These are phyloP conservation scores for Pulicaria dysenterica DNA, from an alignment of 129 eudicot species.

Conservation along the genomic window DNA sequence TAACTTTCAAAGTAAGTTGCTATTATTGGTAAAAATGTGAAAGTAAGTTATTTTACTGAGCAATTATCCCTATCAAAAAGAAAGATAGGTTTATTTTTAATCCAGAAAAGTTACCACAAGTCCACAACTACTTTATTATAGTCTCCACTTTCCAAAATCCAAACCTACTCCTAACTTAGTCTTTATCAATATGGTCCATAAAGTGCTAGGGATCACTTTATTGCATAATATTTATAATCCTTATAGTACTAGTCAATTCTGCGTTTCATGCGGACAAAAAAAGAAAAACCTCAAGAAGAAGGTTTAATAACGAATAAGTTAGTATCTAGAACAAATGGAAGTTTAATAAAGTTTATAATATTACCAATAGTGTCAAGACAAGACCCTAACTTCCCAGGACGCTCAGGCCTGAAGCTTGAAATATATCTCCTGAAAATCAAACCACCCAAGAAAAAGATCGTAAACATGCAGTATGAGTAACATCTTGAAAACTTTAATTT, in stretches of 20 bases:
- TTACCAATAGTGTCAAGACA: slow-evolving; percentile 66
- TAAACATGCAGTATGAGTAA: not conserved
- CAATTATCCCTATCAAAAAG: not conserved
- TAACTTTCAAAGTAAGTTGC: not conserved
- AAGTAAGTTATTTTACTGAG: not conserved
- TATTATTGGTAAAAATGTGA: not conserved
- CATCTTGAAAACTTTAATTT: not conserved
- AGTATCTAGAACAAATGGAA: not conserved
- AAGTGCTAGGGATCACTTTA: not conserved
- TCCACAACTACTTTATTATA: not conserved
- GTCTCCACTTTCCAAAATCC: not conserved
- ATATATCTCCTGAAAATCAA: slow-evolving; percentile 66
- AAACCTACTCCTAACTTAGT: not conserved
- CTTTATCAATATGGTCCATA: not conserved
- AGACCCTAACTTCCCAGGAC: slow-evolving; percentile 68
- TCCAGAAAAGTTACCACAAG: not conserved
- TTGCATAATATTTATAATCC: not conserved
- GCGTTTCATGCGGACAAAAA: not conserved
- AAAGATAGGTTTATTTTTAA: not conserved
- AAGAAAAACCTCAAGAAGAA: slow-evolving; percentile 33
- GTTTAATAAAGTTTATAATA: too few relatives aligned
- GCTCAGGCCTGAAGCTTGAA: slow-evolving; percentile 81
- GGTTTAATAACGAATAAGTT: not conserved
- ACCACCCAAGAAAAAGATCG: not conserved
- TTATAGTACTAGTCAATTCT: not conserved